Evolutionary conservation across 2,329 filamentous ascomycete genomes (phyloP).

Genomic region (Ustulina deusta): DNA sequence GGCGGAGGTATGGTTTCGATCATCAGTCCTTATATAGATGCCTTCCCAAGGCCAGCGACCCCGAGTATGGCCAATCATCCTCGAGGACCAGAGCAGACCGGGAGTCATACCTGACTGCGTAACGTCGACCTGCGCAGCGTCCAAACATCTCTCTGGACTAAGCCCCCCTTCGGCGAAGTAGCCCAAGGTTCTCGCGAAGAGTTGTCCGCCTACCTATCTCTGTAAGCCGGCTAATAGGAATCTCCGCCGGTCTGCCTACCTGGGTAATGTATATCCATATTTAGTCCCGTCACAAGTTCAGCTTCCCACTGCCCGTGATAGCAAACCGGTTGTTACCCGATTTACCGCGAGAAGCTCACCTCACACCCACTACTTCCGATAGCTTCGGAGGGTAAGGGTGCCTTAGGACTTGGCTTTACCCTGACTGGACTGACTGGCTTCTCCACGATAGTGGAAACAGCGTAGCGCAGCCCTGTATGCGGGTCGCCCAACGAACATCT

Average conservation of each 20-base stretch:
- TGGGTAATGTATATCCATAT: constrained; percentile 22
- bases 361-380: constrained; percentile 23
- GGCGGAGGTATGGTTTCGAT: constrained; percentile 1
- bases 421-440: not conserved
- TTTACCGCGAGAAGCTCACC: constrained; percentile 18
- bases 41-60: not conserved
- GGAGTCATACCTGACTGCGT: constrained; percentile 18
- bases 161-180: constrained; percentile 19
- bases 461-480: constrained; percentile 27
- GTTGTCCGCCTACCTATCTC: constrained; percentile 30
- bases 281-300: constrained; percentile 32
- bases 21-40: constrained; percentile 23
- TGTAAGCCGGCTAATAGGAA: constrained; percentile 28
- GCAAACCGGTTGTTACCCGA: constrained; percentile 30
- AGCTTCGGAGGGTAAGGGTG: constrained; percentile 34
- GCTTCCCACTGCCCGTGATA: constrained; percentile 27
- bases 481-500: constrained; percentile 28
- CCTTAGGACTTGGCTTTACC: constrained; percentile 15
- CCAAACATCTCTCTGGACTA: constrained; percentile 13
- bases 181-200: constrained; percentile 5
- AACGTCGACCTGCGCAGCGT: not conserved
- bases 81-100: not conserved
- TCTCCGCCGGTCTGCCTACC: constrained; percentile 30
- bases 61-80: constrained; percentile 7
- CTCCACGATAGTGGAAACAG: constrained; percentile 15